These are phyloP conservation scores for Schizosaccharomyces octosporus DNA, from an alignment of 805 yeast genomes.

Conservation along the genomic window DNA sequence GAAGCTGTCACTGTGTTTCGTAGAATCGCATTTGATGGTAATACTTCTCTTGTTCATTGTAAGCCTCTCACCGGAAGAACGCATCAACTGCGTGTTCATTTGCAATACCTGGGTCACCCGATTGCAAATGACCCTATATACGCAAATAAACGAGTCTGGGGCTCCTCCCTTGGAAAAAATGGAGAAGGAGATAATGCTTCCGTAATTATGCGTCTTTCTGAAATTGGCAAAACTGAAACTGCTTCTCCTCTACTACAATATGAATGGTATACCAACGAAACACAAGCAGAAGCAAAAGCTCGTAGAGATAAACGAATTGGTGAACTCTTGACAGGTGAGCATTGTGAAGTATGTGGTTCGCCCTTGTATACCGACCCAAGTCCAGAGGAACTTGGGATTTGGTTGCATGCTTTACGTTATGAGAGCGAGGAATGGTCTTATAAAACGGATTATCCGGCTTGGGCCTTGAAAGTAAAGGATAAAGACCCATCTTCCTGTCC, in stretches of 20 bases:
- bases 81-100: constrained; percentile 83
- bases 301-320: constrained; percentile 20
- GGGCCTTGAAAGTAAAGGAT: neutral
- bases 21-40: constrained; percentile 36
- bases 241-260: constrained; percentile 4
- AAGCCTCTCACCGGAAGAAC: constrained; percentile 80
- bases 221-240: constrained; percentile 9
- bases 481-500: neutral
- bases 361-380: constrained; percentile 73
- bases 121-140: constrained; percentile 84
- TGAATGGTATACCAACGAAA: constrained; percentile 24
- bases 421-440: neutral
- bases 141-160: constrained; percentile 64
- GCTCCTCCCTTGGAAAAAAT: constrained; percentile 39
- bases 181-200: constrained; percentile 24
- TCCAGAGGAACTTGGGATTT: constrained; percentile 59
- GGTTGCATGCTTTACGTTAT: constrained; percentile 71
- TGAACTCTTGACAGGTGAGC: constrained; percentile 33
- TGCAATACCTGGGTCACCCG: constrained; percentile 72
- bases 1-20: constrained; percentile 50
- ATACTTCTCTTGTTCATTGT: constrained; percentile 53
- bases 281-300: neutral
- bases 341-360: constrained; percentile 42
- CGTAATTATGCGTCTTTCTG: constrained; percentile 19
- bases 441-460: neutral